These are phyloP conservation scores for Magnolia officinalis DNA, from an alignment of 164 flowering plant genomes.

Conservation along the genomic window DNA sequence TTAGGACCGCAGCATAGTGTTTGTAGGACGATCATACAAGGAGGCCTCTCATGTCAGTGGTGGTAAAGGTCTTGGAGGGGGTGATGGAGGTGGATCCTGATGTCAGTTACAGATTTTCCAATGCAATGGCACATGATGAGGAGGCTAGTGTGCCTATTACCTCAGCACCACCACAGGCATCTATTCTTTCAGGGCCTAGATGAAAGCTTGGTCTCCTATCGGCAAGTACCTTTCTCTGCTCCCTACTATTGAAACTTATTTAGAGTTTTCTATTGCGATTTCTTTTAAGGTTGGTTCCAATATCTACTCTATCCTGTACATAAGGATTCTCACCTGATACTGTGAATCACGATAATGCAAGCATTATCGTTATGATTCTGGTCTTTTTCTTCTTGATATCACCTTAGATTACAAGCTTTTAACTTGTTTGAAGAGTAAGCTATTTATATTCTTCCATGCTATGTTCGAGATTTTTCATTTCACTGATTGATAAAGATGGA, in stretches of 20 bases:
- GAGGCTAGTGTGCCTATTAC: not conserved
- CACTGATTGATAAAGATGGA: no score
- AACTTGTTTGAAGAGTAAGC: not conserved
- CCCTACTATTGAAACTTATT: not conserved
- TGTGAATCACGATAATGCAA: no score
- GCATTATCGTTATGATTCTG: no score
- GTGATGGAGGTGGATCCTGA: conserved; percentile 12
- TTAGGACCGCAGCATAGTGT: conserved; percentile 22
- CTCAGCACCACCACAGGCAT: conserved; percentile 9
- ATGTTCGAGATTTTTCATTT: no score
- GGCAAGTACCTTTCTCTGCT: not conserved
- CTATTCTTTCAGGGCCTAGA: conserved; percentile 23
- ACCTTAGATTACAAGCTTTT: no score
- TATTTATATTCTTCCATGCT: not conserved
- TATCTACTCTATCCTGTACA: no score
- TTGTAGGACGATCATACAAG: conserved; percentile 14
- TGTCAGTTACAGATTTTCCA: conserved; percentile 12
- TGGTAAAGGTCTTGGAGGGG: conserved; percentile 31
- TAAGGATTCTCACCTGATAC: no score
- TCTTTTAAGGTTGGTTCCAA: not conserved
- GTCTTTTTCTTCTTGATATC: no score
- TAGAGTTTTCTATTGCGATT: not conserved
- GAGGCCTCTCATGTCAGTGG: conserved; percentile 22
- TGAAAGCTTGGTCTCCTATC: not conserved
- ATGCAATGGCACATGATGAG: not conserved